These are phyloP conservation scores for Myxozyma nipponensis DNA, from an alignment of 805 yeast genomes.

Conservation along the genomic window DNA sequence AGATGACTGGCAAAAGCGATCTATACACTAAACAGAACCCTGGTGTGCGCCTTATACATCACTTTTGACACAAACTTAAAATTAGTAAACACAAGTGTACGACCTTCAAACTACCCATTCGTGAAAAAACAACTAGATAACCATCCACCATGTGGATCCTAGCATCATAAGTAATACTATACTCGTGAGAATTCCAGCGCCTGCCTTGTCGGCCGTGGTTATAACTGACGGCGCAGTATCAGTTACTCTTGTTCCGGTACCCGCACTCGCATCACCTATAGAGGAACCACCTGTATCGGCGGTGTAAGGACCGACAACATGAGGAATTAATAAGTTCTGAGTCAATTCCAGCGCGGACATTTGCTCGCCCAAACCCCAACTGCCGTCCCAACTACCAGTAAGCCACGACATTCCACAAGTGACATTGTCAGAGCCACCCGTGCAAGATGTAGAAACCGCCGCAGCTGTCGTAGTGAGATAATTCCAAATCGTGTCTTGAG, in stretches of 20 bases:
- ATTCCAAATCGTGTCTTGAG: constrained; percentile 37
- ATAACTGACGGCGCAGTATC: constrained; percentile 33
- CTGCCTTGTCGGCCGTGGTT: constrained; percentile 20
- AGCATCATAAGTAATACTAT: constrained; percentile 17
- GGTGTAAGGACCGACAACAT: constrained; percentile 45
- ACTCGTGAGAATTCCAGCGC: constrained; percentile 23
- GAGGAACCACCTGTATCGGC: constrained; percentile 43
- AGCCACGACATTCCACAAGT: constrained; percentile 90
- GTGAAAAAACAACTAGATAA: constrained; percentile 3
- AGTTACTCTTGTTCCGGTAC: constrained; percentile 38
- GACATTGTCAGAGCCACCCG: constrained; percentile 81
- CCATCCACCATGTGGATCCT: constrained; percentile 20
- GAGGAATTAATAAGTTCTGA: constrained; percentile 33
- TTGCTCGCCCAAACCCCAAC: constrained; percentile 87
- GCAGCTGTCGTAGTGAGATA: constrained; percentile 49
- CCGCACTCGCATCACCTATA: constrained; percentile 63
- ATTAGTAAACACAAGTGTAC: neutral
- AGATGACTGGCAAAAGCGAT: neutral
- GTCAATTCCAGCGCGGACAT: constrained; percentile 74
- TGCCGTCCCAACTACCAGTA: constrained; percentile 59
- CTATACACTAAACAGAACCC: too few relatives aligned
- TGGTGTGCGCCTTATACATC: too few relatives aligned
- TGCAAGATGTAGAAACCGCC: constrained; percentile 70
- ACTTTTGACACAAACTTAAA: too few relatives aligned
- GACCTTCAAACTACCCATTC: too few relatives aligned